Conservation (phyloP, 768 basidiomycete genomes). For the Kwoniella bestiolae region DNA sequence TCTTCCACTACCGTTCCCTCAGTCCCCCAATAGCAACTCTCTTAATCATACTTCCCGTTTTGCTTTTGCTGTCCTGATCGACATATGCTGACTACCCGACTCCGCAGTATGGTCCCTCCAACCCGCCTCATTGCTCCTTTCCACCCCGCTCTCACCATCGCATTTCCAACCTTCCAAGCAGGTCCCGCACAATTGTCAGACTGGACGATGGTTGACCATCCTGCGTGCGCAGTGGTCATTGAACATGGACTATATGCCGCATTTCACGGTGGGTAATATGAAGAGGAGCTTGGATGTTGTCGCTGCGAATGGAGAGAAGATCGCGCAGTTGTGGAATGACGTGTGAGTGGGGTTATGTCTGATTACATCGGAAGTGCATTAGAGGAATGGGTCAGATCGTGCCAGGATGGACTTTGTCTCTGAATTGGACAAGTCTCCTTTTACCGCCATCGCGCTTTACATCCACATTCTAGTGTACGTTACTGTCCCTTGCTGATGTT, state of each 20-base stretch:
- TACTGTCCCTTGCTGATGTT: background rate
- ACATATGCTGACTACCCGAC: background rate
- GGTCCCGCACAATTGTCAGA: constrained; percentile 59
- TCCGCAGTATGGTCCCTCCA: constrained; percentile 48
- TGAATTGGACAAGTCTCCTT: no score
- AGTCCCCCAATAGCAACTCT: no score
- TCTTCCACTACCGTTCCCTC: background rate
- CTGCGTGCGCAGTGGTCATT: constrained; percentile 59
- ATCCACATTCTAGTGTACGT: background rate
- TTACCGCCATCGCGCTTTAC: background rate
- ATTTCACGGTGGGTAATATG: constrained; percentile 60
- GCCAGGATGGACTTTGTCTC: no score
- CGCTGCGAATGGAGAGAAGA: constrained; percentile 51
- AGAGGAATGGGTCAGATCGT: no score
- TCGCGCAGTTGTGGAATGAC: constrained; percentile 47
- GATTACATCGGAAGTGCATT: no score
- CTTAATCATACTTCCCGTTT: no score
- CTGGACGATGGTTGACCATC: constrained; percentile 59
- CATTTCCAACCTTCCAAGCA: constrained; percentile 37
- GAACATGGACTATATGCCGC: constrained; percentile 54
- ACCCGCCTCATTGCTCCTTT: constrained; percentile 31
- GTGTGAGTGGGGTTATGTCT: constrained; percentile 36
- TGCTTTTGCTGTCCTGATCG: no score
- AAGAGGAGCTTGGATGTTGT: constrained; percentile 56
- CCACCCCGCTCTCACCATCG: constrained; percentile 28